Conservation (phyloP, 2,329 filamentous ascomycete species). For the Neofusicoccum sp. region DNA sequence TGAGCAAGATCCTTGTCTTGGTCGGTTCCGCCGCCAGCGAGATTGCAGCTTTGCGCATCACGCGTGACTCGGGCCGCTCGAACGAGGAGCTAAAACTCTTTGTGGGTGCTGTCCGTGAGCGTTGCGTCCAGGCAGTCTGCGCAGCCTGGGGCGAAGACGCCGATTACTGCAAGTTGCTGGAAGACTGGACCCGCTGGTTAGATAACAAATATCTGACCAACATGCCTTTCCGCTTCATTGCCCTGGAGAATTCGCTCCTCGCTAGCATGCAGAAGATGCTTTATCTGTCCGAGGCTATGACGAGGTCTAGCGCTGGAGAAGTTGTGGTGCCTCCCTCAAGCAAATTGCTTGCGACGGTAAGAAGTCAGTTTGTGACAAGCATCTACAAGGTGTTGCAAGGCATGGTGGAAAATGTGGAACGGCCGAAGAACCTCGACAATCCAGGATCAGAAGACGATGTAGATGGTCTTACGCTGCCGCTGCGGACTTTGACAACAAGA, state of each 20-base stretch:
- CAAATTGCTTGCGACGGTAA: slow-evolving; percentile 88
- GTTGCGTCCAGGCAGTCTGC: slow-evolving; percentile 82
- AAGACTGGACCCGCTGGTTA: slow-evolving; percentile 86
- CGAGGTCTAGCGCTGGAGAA: slow-evolving; percentile 72
- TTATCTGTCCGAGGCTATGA: slow-evolving; percentile 85
- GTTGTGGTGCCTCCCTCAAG: slow-evolving; percentile 83
- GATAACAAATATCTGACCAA: slow-evolving; percentile 86
- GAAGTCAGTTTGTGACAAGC: slow-evolving; percentile 89
- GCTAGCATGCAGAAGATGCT: slow-evolving; percentile 92
- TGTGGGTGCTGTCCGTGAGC: slow-evolving; percentile 77
- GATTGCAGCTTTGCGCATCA: slow-evolving; percentile 73
- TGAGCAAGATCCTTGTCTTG: slow-evolving; percentile 78
- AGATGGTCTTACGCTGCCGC: slow-evolving; percentile 48
- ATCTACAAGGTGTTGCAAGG: slow-evolving; percentile 92
- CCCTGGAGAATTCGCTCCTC: slow-evolving; percentile 82
- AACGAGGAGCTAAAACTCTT: slow-evolving; percentile 75
- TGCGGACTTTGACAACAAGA: slow-evolving; percentile 21
- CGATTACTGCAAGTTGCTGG: slow-evolving; percentile 86
- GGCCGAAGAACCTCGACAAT: slow-evolving; percentile 65
- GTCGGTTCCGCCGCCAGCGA: slow-evolving; percentile 87
- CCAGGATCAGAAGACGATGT: slow-evolving; percentile 56
- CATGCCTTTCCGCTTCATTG: slow-evolving; percentile 83
- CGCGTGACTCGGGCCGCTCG: slow-evolving; percentile 58
- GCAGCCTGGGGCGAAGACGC: slow-evolving; percentile 92
- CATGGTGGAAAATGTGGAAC: slow-evolving; percentile 95